These are phyloP conservation scores for Ascochyta clinopodiicola DNA, from an alignment of 2,329 filamentous ascomycete species.

Conservation along the genomic window DNA sequence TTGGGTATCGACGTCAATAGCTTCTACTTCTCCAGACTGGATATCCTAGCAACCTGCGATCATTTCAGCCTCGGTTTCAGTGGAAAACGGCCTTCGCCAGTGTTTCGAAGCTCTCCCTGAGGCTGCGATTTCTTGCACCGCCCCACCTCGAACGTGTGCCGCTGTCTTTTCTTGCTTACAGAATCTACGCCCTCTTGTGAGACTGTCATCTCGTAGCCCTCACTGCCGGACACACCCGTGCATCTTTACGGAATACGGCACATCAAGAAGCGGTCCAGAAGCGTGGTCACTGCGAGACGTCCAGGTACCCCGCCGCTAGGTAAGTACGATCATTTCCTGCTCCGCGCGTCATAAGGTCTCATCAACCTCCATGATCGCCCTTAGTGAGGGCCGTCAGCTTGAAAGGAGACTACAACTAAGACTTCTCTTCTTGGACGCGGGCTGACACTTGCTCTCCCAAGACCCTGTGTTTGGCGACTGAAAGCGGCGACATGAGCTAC, in stretches of 20 bases:
- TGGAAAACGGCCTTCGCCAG: constrained; percentile 26
- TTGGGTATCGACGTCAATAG: constrained; percentile 23
- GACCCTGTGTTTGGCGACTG: constrained; percentile 20
- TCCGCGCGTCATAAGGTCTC: constrained; percentile 33
- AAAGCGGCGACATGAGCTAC: constrained; percentile 43
- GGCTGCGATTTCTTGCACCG: constrained; percentile 16
- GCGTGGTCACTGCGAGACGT: constrained; percentile 24
- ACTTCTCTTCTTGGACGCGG: constrained; percentile 28
- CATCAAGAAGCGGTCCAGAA: constrained; percentile 21
- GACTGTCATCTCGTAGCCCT: not conserved
- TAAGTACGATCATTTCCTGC: constrained; percentile 29
- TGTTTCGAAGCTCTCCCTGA: constrained; percentile 22
- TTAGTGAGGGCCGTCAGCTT: constrained; percentile 21
- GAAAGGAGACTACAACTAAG: constrained; percentile 21
- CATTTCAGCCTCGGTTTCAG: constrained; percentile 32
- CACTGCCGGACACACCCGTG: not conserved
- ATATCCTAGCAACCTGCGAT: constrained; percentile 19
- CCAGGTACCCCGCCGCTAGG: constrained; percentile 36
- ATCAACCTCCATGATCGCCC: constrained; percentile 27
- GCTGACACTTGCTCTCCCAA: constrained; percentile 34
- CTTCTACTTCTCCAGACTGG: constrained; percentile 20
- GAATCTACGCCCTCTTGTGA: not conserved
- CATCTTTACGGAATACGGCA: constrained; percentile 19
- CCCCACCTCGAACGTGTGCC: constrained; percentile 19
- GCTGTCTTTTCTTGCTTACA: not conserved